Base-by-base conservation (phyloP, 208 protist genomes). In the Wallacemonas sp. region DNA sequence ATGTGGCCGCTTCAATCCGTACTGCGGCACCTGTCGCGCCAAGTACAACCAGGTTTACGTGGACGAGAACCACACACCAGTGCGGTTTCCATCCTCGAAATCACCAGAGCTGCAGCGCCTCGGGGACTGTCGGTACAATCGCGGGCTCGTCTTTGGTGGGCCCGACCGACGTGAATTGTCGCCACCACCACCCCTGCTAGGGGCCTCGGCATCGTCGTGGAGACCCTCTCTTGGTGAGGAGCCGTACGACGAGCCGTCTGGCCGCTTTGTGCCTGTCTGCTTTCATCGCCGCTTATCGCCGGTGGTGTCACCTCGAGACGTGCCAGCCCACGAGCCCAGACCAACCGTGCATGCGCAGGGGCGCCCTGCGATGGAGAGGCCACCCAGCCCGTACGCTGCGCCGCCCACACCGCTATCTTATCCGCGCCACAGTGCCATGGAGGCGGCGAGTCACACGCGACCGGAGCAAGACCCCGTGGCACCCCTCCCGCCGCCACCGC, bases 1-100 rank as follows among this genome's bases (percentile, higher is more conserved):
- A 17, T 90, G 79, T 51, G 67, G 65, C 1, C 75, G 89, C 22
- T 72, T 95, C 45, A 95, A 95, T 64, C 90, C 90, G 15, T 95
- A 95, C 82, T 95, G 90, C 64, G 53, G 53, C 38, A 72, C 72
- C 2, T 95, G 90, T 72, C 79, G 81, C n/a, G 66, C 46, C 28
- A 70, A 72, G 62, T 95, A 88, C 76, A 84, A 88, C 65, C 46
- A 90, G 9, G 72, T 95, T 47, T 66, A 88, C 19, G 90, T 95
- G 2, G 86, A 91, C 49, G 77, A 77, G 42, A 34, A 41, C 19
- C 19, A 62, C 19, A n/a, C 71, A 33, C 82, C 86, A 17, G 31
- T 92, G 28, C 79, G 70, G 33, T 82, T 73, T 64, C 70, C 68
- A 11, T 77, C 77, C 12, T 38, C 80, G 36, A 41, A 46, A 12